phyloP scores from a whole-genome alignment of 2,329 filamentous ascomycete genomes.

The Rugonectria rugulosa region DNA sequence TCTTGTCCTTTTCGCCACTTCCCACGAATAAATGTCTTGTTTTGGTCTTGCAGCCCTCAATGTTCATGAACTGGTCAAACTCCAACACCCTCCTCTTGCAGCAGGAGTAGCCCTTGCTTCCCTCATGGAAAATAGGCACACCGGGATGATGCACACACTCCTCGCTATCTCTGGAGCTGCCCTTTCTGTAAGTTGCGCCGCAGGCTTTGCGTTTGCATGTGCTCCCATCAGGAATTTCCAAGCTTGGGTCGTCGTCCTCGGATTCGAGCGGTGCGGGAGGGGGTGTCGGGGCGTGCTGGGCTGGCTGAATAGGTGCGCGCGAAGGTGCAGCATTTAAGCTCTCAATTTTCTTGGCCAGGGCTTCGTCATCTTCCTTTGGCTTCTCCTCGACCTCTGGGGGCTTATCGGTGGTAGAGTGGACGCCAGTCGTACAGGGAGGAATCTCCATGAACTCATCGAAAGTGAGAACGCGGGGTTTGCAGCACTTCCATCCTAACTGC shows the following conservation, averaged over 20 bases:
- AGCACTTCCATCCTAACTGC: slow-evolving; percentile 91
- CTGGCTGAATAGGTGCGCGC: slow-evolving; percentile 49
- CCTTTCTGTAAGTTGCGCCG: slow-evolving; percentile 69
- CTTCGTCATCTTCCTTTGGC: slow-evolving; percentile 51
- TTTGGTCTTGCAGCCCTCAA: slow-evolving; percentile 88
- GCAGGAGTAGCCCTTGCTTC: slow-evolving; percentile 96
- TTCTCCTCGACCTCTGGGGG: slow-evolving; percentile 70
- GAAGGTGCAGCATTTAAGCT: slow-evolving; percentile 58
- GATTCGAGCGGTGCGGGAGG: slow-evolving; percentile 75
- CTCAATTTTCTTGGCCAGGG: slow-evolving; percentile 56
- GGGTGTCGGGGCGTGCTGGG: slow-evolving; percentile 56
- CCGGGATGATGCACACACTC: slow-evolving; percentile 90
- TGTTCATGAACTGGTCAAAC: slow-evolving; percentile 98
- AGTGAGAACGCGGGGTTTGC: slow-evolving; percentile 93
- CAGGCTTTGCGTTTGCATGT: slow-evolving; percentile 83
- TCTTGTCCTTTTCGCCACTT: slow-evolving; percentile 70
- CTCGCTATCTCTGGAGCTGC: slow-evolving; percentile 70
- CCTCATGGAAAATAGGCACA: slow-evolving; percentile 93
- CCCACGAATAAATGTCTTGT: slow-evolving; percentile 84
- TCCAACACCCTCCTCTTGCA: slow-evolving; percentile 95
- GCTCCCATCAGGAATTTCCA: slow-evolving; percentile 76
- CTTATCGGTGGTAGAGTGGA: slow-evolving; percentile 85
- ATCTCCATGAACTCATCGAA: slow-evolving; percentile 98
- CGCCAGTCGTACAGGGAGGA: slow-evolving; percentile 89
- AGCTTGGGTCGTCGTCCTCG: slow-evolving; percentile 83